Conservation (phyloP, 805 yeast species). For the Wickerhamiella alocasiicola region DNA sequence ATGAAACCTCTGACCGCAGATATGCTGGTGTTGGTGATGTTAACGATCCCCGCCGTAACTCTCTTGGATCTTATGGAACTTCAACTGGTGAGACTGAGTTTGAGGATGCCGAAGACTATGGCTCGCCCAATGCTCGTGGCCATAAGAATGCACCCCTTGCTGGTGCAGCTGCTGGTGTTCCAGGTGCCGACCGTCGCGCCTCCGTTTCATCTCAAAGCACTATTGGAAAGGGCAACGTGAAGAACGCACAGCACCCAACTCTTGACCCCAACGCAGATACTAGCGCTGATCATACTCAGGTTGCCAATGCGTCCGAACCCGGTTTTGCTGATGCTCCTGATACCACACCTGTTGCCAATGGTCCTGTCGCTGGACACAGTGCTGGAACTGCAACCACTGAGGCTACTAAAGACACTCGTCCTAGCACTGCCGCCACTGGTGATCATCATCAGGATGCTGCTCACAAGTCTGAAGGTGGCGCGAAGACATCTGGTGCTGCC, state of each 20-base stretch:
- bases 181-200: not conserved
- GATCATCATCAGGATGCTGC: not conserved
- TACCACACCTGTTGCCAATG: not conserved
- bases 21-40: not conserved
- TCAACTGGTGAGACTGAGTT: constrained; percentile 9
- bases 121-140: constrained; percentile 1
- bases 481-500: not conserved
- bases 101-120: constrained; percentile 9
- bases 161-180: not conserved
- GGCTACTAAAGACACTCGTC: constrained; percentile 6
- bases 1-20: constrained; percentile 5
- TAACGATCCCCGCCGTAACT: constrained; percentile 6
- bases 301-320: not conserved
- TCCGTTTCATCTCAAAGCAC: constrained; percentile 10
- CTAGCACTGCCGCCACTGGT: constrained; percentile 3
- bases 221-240: constrained; percentile 4
- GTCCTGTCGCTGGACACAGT: not conserved
- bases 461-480: not conserved
- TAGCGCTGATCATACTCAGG: no score
- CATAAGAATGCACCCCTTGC: not conserved
- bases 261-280: not conserved
- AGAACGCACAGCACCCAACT: not conserved
- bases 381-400: not conserved
- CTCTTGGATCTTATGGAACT: constrained; percentile 2
- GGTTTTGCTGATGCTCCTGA: not conserved